A percentile compares a stretch with the other conserved stretches of the same genome.
Evolutionary conservation across 805 yeast genomes (phyloP).

Genomic region (Metschnikowia arizonensis): DNA sequence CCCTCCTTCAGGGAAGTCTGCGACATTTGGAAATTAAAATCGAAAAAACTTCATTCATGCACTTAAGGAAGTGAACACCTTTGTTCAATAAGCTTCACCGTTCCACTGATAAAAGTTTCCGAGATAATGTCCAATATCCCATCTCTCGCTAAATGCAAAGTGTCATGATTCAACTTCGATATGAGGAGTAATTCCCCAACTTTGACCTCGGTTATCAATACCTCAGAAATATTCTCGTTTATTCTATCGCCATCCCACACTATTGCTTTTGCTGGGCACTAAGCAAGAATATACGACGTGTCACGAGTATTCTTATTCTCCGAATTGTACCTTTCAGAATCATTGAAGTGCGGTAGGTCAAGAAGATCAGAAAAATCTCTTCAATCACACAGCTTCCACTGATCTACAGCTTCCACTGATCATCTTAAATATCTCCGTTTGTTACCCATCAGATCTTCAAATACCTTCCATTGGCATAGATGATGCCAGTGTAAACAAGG

Average conservation of each 20-base stretch:
- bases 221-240: conserved; percentile 44
- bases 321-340: conserved; percentile 5
- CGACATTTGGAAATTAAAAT: conserved; percentile 51
- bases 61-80: conserved; percentile 70
- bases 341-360: not conserved
- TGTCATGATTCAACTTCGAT: conserved; percentile 52
- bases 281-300: conserved; percentile 62
- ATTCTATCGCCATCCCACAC: conserved; percentile 85
- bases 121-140: conserved; percentile 51
- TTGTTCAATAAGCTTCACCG: conserved; percentile 48
- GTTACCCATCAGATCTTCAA: conserved; percentile 44
- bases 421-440: conserved; percentile 36
- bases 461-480: conserved; percentile 74
- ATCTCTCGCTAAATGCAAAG: conserved; percentile 51
- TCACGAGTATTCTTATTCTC: conserved; percentile 19
- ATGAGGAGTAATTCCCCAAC: conserved; percentile 66
- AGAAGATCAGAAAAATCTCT: conserved; percentile 28
- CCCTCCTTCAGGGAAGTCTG: conserved; percentile 47
- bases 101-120: conserved; percentile 42
- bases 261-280: conserved; percentile 79
- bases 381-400: conserved; percentile 34
- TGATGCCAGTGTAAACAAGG: conserved; percentile 65
- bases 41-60: conserved; percentile 57
- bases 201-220: conserved; percentile 53
- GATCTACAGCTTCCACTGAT: too few relatives aligned